Evolutionary conservation across 176 grass and related monocot species (phyloP).

Genomic region (Raddia guianensis): DNA sequence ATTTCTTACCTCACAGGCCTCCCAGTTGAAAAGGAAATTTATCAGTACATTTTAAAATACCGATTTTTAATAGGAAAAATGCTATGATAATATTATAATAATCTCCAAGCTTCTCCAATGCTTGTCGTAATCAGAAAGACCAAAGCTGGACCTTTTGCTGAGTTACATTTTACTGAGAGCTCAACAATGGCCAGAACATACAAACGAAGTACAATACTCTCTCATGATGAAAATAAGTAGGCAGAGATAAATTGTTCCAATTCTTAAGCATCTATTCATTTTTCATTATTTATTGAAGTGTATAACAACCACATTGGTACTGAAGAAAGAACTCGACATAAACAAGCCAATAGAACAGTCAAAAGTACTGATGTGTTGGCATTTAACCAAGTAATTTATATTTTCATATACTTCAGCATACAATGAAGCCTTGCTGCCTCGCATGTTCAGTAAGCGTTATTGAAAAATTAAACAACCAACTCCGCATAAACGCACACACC

Average conservation of each 20-base stretch:
- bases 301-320: neutral
- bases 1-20: conserved; percentile 16
- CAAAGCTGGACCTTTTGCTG: neutral
- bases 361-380: neutral
- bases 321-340: neutral
- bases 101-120: neutral
- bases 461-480: conserved; percentile 6
- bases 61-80: neutral
- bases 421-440: neutral
- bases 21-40: conserved; percentile 20
- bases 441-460: neutral
- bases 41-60: neutral
- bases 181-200: neutral
- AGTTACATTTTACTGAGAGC: conserved; percentile 11
- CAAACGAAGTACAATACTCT: neutral
- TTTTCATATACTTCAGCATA: neutral
- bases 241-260: neutral
- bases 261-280: conserved; percentile 21
- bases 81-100: neutral
- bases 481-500: neutral
- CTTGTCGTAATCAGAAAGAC: neutral
- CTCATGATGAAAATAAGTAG: conserved; percentile 21
- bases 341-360: neutral
- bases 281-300: conserved; percentile 9
- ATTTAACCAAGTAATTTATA: conserved; percentile 11